These are phyloP conservation scores for Lepidium aucheri DNA, from an alignment of 345 rosid species.

Conservation along the genomic window DNA sequence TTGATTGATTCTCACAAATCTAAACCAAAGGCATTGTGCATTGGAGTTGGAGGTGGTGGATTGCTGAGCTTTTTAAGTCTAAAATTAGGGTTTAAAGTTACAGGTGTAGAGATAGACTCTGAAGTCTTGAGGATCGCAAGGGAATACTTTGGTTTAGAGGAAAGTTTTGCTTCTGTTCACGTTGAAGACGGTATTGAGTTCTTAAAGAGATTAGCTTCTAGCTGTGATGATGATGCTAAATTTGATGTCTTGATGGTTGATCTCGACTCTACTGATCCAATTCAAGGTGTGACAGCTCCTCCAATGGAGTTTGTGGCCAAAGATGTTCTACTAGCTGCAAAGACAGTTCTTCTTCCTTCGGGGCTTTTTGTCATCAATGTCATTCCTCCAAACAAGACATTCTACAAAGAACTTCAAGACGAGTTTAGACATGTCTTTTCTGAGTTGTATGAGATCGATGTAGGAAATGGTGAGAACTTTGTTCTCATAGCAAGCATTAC, in stretches of 20 bases:
- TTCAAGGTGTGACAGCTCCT: slow-evolving; percentile 58
- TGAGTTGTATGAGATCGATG: slow-evolving; percentile 69
- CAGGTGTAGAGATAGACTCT: slow-evolving; percentile 64
- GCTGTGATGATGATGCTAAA: not conserved
- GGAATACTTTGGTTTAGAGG: slow-evolving; percentile 59
- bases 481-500: slow-evolving; percentile 45
- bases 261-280: slow-evolving; percentile 50
- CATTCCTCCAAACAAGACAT: slow-evolving; percentile 41
- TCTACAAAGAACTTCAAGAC: slow-evolving; percentile 33
- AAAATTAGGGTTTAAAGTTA: slow-evolving; percentile 51
- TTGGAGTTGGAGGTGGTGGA: slow-evolving; percentile 89
- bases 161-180: slow-evolving; percentile 32
- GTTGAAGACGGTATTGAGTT: slow-evolving; percentile 51
- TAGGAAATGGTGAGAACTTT: slow-evolving; percentile 57
- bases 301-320: slow-evolving; percentile 49
- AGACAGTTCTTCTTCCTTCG: slow-evolving; percentile 34
- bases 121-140: slow-evolving; percentile 52
- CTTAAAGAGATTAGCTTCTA: slow-evolving; percentile 31
- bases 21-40: slow-evolving; percentile 58
- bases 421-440: slow-evolving; percentile 35
- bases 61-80: slow-evolving; percentile 52
- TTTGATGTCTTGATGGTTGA: slow-evolving; percentile 86
- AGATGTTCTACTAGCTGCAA: slow-evolving; percentile 46
- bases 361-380: slow-evolving; percentile 66
- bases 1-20: slow-evolving; percentile 28